Conservation (phyloP, 805 yeast genomes). For the Candida silvicultrix region DNA sequence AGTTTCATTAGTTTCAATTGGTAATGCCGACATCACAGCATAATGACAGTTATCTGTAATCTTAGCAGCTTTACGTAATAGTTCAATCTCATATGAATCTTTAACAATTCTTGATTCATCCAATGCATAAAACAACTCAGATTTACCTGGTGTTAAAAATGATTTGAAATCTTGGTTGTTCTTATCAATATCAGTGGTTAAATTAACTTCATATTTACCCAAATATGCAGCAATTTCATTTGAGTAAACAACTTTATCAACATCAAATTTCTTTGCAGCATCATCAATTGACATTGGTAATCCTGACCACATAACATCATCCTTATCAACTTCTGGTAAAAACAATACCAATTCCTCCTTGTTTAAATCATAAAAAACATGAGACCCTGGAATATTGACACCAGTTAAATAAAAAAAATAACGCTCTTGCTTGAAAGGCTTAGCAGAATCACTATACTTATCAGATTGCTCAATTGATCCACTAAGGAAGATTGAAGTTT, state of each 20-base stretch:
- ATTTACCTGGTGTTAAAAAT: slow-evolving; percentile 36
- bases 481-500: slow-evolving; percentile 46
- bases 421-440: slow-evolving; percentile 81
- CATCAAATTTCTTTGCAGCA: slow-evolving; percentile 64
- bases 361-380: slow-evolving; percentile 49
- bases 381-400: slow-evolving; percentile 71
- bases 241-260: slow-evolving; percentile 71
- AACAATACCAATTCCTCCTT: slow-evolving; percentile 60
- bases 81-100: slow-evolving; percentile 72
- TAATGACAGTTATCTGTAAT: slow-evolving; percentile 85
- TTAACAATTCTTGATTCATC: slow-evolving; percentile 86
- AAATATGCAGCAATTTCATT: slow-evolving; percentile 36
- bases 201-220: slow-evolving; percentile 23
- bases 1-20: slow-evolving; percentile 80
- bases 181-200: slow-evolving; percentile 52
- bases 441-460: slow-evolving; percentile 74
- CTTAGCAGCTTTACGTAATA: slow-evolving; percentile 73
- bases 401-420: slow-evolving; percentile 88
- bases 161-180: slow-evolving; percentile 28
- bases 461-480: slow-evolving; percentile 54
- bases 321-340: slow-evolving; percentile 77
- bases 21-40: slow-evolving; percentile 90
- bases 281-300: slow-evolving; percentile 64
- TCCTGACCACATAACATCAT: slow-evolving; percentile 97
- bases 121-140: slow-evolving; percentile 58